Evolutionary conservation across 1,139 yeast genomes (phyloP), one percentile per base, ranked within the genome.

Genomic region (Candida sanyaensis): DNA sequence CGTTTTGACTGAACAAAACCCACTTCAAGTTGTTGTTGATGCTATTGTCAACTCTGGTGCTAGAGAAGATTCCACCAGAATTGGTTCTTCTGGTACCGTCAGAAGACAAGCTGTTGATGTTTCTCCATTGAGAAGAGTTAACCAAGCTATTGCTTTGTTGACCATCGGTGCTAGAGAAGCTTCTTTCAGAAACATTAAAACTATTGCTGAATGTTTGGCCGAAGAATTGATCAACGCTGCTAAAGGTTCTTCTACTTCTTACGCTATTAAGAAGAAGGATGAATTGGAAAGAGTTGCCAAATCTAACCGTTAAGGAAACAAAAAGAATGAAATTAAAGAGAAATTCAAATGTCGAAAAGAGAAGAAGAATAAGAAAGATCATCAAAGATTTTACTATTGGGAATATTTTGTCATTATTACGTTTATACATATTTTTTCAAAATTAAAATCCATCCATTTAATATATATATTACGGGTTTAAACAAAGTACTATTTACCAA

Each of bases 71-170:
- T 90, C 99, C 72, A 95, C 99, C 84, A 92, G 99, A 89, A 93
- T 95, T 69, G 99, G 99, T 82, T 92, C 98, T 73, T 92, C 98
- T 71, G 99, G 99, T 88, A 89, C 99, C 73, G 99, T 96, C 69
- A 93, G 99, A 88, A 91, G 99, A 88, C 99, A 95, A 84, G 99
- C 99, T 65, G 99, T 95, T 74, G 99, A 95, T 90, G 99, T 95
- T 63, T 92, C 99, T 71, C 99, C 99, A 73, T 86, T 95, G 77
- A 92, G 99, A 88, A 92, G 99, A 86, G 98, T 95, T 68, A 93
- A 95, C 96, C 98, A 93, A 83, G 96, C 99, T 69, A 84, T 95
- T 71, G 85, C 99, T 73, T 86, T 95, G 75, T 82, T 95, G 78
- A 95, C 99, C 83, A 88, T 89, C 69, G 99, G 99, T 86, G 96